A percentile compares a stretch with the other conserved stretches of the same genome.
Conservation (phyloP, 805 yeast species). For the Spathaspora arborariae region DNA sequence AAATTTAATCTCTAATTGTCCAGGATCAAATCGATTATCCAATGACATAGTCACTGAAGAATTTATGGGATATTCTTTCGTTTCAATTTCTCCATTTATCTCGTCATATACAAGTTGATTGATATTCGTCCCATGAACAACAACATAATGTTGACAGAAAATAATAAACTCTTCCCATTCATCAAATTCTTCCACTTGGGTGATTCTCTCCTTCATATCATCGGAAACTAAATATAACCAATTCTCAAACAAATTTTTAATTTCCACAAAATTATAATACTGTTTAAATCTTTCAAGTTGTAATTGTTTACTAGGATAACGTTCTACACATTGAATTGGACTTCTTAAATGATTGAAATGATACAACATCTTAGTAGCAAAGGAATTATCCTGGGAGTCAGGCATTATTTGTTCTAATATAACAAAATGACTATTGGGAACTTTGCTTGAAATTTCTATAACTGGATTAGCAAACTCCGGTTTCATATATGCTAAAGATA, state of each 20-base stretch:
- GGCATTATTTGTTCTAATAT: conserved; percentile 73
- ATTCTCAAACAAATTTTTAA: conserved; percentile 50
- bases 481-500: conserved; percentile 76
- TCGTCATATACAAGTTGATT: conserved; percentile 12
- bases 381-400: conserved; percentile 57
- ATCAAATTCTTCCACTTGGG: conserved; percentile 64
- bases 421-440: conserved; percentile 52
- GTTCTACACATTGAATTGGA: conserved; percentile 61
- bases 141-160: conserved; percentile 71
- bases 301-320: conserved; percentile 47
- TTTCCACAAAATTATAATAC: conserved; percentile 50
- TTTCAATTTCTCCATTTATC: conserved; percentile 2
- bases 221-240: conserved; percentile 48
- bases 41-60: not conserved
- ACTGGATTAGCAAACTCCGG: conserved; percentile 62
- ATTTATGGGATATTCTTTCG: conserved; percentile 4
- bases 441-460: conserved; percentile 43
- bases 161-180: conserved; percentile 80
- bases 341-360: conserved; percentile 66
- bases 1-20: conserved; percentile 35
- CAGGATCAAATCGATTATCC: conserved; percentile 6
- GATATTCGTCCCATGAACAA: conserved; percentile 58
- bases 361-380: conserved; percentile 68
- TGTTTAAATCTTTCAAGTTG: conserved; percentile 49
- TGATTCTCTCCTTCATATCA: conserved; percentile 38